phyloP scores from a whole-genome alignment of 352 stramenopile species.

The Stephanocyclus meneghinianus region DNA sequence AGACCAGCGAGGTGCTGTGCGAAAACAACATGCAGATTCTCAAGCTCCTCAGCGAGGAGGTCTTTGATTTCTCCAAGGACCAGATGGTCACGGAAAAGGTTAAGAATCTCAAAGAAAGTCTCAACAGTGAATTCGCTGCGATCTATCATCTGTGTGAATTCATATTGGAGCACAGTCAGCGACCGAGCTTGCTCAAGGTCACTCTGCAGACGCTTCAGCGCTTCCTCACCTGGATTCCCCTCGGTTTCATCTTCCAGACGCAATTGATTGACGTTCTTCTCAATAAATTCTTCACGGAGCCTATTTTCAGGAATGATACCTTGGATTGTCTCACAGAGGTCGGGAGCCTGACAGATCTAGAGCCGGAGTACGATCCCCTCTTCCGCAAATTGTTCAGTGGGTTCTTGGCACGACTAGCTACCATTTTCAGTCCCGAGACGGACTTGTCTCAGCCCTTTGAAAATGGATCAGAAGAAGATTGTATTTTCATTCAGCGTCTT shows the following conservation, averaged over 20 bases:
- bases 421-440: conserved; percentile 89
- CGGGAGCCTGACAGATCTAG: conserved; percentile 90
- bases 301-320: conserved; percentile 94
- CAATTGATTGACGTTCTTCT: conserved; percentile 93
- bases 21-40: conserved; percentile 99
- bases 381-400: conserved; percentile 94
- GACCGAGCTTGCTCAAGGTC: conserved; percentile 91
- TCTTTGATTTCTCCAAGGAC: conserved; percentile 99
- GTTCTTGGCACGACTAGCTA: conserved; percentile 90
- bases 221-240: conserved; percentile 97
- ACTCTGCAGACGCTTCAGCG: conserved; percentile 95
- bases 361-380: conserved; percentile 90
- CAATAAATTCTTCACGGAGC: conserved; percentile 93
- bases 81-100: conserved; percentile 97
- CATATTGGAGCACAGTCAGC: conserved; percentile 90
- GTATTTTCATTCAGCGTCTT: conserved; percentile 95
- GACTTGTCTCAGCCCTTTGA: conserved; percentile 87
- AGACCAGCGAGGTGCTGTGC: conserved; percentile 95
- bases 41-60: conserved; percentile 97
- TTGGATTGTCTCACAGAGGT: conserved; percentile 99
- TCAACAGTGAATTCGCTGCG: conserved; percentile 97
- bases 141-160: conserved; percentile 99
- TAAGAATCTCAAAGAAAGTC: conserved; percentile 95
- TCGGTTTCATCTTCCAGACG: conserved; percentile 98
- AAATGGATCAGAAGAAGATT: conserved; percentile 90